phyloP scores from a whole-genome alignment of 2,329 filamentous ascomycete genomes.

The Aureobasidium mangrovei region DNA sequence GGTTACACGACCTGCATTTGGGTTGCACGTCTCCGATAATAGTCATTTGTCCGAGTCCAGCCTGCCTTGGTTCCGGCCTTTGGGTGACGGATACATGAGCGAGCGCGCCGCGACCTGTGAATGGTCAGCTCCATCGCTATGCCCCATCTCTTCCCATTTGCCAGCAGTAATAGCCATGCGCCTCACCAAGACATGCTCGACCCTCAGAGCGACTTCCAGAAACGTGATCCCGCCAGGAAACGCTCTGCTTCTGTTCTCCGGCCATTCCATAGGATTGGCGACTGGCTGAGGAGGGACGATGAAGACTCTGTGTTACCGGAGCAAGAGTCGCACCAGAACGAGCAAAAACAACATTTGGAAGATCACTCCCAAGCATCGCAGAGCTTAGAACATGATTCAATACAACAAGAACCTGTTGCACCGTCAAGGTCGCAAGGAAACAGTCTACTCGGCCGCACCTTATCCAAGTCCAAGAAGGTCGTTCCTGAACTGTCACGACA shows the following conservation, averaged over 20 bases:
- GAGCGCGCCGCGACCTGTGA: slow-evolving; percentile 10
- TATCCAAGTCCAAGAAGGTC: slow-evolving; percentile 44
- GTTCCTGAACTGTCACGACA: slow-evolving; percentile 68
- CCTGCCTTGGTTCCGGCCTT: slow-evolving; percentile 5
- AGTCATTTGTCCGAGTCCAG: slow-evolving; percentile 8
- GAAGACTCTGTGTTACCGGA: slow-evolving; percentile 20
- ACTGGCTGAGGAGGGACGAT: slow-evolving; percentile 33
- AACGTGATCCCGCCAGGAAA: slow-evolving; percentile 28
- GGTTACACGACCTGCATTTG: not conserved
- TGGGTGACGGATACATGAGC: slow-evolving; percentile 8
- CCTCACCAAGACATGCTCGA: slow-evolving; percentile 19
- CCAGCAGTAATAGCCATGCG: slow-evolving; percentile 17
- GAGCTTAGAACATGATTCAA: slow-evolving; percentile 18
- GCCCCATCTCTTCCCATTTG: slow-evolving; percentile 26
- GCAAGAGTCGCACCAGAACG: not conserved
- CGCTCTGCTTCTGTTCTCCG: slow-evolving; percentile 17
- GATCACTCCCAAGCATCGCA: not conserved
- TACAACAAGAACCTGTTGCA: slow-evolving; percentile 24
- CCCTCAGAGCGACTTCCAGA: slow-evolving; percentile 5
- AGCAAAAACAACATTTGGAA: slow-evolving; percentile 4
- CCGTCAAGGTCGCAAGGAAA: not conserved
- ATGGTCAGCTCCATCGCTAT: slow-evolving; percentile 18
- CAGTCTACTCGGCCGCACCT: slow-evolving; percentile 9
- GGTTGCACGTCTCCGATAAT: slow-evolving; percentile 6
- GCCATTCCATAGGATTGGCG: slow-evolving; percentile 32